These are phyloP conservation scores for Forsythia viridissima DNA, from an alignment of 257 asterid genomes.

Conservation along the genomic window DNA sequence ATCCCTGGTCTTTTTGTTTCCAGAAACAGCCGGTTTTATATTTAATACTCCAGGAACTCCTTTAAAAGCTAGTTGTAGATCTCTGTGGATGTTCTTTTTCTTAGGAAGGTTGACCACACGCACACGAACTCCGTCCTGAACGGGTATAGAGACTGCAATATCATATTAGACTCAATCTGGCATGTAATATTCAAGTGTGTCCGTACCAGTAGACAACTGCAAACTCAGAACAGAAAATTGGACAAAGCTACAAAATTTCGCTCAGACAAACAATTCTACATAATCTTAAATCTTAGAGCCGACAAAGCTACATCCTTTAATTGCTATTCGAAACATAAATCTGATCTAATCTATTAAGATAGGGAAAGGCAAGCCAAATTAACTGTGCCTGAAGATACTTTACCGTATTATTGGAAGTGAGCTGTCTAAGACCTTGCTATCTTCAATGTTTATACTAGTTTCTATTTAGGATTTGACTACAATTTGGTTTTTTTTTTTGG, in stretches of 20 bases:
- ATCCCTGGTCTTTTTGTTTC: conserved; percentile 85
- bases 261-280: background rate
- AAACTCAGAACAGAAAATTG: background rate
- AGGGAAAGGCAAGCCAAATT: background rate
- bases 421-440: background rate
- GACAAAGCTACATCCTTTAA: background rate
- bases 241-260: background rate
- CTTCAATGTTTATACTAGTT: background rate
- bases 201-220: background rate
- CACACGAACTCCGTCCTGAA: conserved; percentile 58
- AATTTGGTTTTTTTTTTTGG: no score
- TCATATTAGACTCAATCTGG: conserved; percentile 6
- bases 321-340: background rate
- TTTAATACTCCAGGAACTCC: conserved; percentile 69
- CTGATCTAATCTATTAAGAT: background rate
- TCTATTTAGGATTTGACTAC: background rate
- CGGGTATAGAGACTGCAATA: conserved; percentile 35
- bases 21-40: conserved; percentile 77
- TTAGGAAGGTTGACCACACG: conserved; percentile 89
- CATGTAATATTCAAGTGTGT: background rate
- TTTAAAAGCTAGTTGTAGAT: conserved; percentile 65
- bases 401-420: no score
- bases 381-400: background rate
- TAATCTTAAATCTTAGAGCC: background rate
- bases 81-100: conserved; percentile 82